phyloP scores from a whole-genome alignment of 805 yeast species.

The Wickerhamia fluorescens region DNA sequence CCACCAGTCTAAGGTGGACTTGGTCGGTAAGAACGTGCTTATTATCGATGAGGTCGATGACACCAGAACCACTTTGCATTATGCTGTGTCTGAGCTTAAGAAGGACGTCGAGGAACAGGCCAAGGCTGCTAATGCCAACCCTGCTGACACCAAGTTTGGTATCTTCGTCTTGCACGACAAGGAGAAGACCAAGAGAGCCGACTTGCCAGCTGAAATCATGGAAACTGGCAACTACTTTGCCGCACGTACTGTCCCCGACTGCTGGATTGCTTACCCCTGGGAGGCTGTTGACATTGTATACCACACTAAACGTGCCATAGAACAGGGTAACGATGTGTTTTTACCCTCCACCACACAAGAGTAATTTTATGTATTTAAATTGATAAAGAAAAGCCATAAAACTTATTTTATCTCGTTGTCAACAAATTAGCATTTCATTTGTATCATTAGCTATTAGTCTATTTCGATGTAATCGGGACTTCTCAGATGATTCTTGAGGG shows the following conservation, averaged over 20 bases:
- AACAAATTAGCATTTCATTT: too few species aligned
- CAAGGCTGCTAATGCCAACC: constrained; percentile 42
- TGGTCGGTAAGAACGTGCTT: constrained; percentile 64
- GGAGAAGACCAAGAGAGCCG: constrained; percentile 63
- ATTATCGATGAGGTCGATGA: constrained; percentile 84
- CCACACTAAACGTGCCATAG: constrained; percentile 65
- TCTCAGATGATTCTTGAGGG: constrained; percentile 55
- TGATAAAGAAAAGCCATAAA: too few species aligned
- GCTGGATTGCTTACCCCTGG: constrained; percentile 88
- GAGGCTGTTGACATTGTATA: constrained; percentile 68
- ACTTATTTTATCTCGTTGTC: too few species aligned
- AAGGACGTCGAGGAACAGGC: constrained; percentile 63
- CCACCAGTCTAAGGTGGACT: constrained; percentile 50
- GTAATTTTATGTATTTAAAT: not conserved
- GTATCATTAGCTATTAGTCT: constrained; percentile 37
- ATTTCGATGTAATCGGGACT: constrained; percentile 80
- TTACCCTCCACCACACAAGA: constrained; percentile 23
- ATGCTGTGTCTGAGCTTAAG: constrained; percentile 67
- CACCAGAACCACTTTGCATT: constrained; percentile 77
- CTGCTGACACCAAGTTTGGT: constrained; percentile 54
- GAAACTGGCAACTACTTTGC: constrained; percentile 59
- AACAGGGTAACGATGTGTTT: constrained; percentile 65
- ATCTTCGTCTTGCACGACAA: constrained; percentile 77
- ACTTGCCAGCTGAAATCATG: constrained; percentile 57
- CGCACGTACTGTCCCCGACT: constrained; percentile 69